Conservation (phyloP, 2,329 filamentous ascomycete species). For the Colletotrichum karsti region DNA sequence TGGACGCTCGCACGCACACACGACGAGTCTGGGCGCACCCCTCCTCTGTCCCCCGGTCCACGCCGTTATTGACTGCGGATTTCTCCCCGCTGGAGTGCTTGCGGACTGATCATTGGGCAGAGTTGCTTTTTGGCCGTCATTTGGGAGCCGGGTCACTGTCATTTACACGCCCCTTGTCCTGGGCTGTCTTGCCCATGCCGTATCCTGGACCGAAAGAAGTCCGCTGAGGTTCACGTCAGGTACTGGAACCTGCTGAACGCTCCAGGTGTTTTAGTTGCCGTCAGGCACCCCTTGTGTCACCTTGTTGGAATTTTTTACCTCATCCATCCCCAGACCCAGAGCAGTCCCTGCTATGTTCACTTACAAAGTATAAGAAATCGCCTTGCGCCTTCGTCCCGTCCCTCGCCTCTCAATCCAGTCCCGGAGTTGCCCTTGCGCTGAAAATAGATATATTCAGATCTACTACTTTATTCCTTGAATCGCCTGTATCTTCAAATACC, state of each 20-base stretch:
- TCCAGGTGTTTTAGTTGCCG: slow-evolving; percentile 27
- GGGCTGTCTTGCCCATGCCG: neutral
- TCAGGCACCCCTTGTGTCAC: slow-evolving; percentile 27
- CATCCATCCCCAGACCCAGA: slow-evolving; percentile 25
- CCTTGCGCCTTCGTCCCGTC: slow-evolving; percentile 6
- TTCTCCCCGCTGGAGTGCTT: slow-evolving; percentile 21
- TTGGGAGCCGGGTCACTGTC: slow-evolving; percentile 21
- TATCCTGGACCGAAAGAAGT: slow-evolving; percentile 22
- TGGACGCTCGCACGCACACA: slow-evolving; percentile 5
- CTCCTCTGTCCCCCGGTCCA: slow-evolving; percentile 8
- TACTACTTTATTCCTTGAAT: neutral
- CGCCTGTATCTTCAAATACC: neutral
- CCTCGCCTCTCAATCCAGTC: neutral
- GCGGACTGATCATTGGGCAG: slow-evolving; percentile 12
- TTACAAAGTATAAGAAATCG: slow-evolving; percentile 28
- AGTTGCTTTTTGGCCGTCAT: neutral
- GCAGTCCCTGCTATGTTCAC: slow-evolving; percentile 7
- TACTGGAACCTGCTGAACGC: slow-evolving; percentile 27
- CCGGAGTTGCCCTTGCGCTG: neutral
- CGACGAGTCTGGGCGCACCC: slow-evolving; percentile 3
- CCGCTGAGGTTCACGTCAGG: slow-evolving; percentile 15
- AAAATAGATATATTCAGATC: neutral
- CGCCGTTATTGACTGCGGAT: slow-evolving; percentile 18
- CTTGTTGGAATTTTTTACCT: slow-evolving; percentile 25
- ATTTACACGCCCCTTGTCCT: slow-evolving; percentile 22